Conservation (phyloP, 164 flowering plant species). For the Hamamelis virginiana region DNA sequence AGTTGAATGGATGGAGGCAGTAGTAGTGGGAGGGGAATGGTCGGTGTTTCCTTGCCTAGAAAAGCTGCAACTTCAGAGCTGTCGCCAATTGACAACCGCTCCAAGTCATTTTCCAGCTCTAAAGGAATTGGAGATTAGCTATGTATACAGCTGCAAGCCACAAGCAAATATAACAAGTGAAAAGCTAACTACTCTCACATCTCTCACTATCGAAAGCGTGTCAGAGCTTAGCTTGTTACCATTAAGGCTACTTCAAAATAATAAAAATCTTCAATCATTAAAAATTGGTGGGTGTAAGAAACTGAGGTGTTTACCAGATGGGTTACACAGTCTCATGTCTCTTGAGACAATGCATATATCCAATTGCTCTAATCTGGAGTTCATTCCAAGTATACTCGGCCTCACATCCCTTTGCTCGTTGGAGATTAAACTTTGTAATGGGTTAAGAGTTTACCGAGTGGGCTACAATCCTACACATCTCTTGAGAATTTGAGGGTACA, state of each 20-base stretch:
- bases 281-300: background rate
- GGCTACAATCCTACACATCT: background rate
- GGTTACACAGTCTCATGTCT: background rate
- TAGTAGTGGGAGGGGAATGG: background rate
- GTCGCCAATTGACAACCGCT: background rate
- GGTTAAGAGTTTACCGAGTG: background rate
- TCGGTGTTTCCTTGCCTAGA: slow-evolving; percentile 15
- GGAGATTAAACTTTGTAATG: too few species aligned
- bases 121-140: background rate
- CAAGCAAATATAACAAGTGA: background rate
- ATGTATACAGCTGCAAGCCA: background rate
- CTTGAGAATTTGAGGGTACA: background rate
- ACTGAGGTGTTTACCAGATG: background rate
- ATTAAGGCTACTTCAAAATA: background rate
- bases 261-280: background rate
- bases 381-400: background rate
- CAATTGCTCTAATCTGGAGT: background rate
- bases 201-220: too few species aligned
- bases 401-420: too few species aligned
- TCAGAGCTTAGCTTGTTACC: background rate
- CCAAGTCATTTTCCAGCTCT: slow-evolving; percentile 5
- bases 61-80: background rate
- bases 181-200: background rate
- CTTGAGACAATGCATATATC: background rate
- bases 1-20: slow-evolving; percentile 14